Percentiles rank a stretch among this genome's conserved stretches.
These are phyloP conservation scores for Fusarium sp. DNA, from an alignment of 2,329 filamentous ascomycete species.

Conservation along the genomic window DNA sequence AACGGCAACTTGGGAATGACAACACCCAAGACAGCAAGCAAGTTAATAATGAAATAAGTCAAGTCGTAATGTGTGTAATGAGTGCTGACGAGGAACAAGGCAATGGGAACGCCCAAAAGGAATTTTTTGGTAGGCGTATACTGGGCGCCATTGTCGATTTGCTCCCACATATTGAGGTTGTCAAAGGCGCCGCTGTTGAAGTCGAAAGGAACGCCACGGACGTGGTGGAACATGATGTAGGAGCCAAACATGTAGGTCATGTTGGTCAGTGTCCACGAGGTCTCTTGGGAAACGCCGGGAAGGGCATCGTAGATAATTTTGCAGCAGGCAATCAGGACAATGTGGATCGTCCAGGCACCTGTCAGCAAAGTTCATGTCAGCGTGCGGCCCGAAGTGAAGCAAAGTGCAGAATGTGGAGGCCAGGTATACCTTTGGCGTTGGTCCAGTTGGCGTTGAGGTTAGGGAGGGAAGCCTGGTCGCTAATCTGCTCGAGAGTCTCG, in stretches of 20 bases:
- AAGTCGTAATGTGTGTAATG: slow-evolving; percentile 99
- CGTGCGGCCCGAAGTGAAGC: slow-evolving; percentile 8
- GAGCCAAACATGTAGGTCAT: slow-evolving; percentile 99
- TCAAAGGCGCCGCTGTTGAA: slow-evolving; percentile 99
- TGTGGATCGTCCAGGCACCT: slow-evolving; percentile 99
- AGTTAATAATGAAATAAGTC: slow-evolving; percentile 97
- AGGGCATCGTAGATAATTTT: slow-evolving; percentile 99
- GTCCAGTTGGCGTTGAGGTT: slow-evolving; percentile 99
- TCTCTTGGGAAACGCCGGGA: slow-evolving; percentile 95
- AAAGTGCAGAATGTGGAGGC: slow-evolving; percentile 9
- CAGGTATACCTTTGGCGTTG: slow-evolving; percentile 88
- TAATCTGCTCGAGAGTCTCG: slow-evolving; percentile 97
- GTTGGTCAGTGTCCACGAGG: slow-evolving; percentile 98
- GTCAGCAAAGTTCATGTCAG: slow-evolving; percentile 27
- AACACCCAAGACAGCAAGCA: slow-evolving; percentile 89
- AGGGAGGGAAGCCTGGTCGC: slow-evolving; percentile 92
- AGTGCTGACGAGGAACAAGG: slow-evolving; percentile 94
- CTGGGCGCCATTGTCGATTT: slow-evolving; percentile 98
- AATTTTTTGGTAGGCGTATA: slow-evolving; percentile 99
- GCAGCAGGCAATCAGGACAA: slow-evolving; percentile 88
- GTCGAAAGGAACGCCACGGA: slow-evolving; percentile 96
- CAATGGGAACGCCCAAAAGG: slow-evolving; percentile 90
- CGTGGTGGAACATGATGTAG: slow-evolving; percentile 99
- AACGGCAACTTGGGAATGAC: slow-evolving; percentile 97
- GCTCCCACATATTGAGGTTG: slow-evolving; percentile 99